These are phyloP conservation scores for Apiospora phragmitis DNA, from an alignment of 2,329 filamentous ascomycete genomes.

Conservation along the genomic window DNA sequence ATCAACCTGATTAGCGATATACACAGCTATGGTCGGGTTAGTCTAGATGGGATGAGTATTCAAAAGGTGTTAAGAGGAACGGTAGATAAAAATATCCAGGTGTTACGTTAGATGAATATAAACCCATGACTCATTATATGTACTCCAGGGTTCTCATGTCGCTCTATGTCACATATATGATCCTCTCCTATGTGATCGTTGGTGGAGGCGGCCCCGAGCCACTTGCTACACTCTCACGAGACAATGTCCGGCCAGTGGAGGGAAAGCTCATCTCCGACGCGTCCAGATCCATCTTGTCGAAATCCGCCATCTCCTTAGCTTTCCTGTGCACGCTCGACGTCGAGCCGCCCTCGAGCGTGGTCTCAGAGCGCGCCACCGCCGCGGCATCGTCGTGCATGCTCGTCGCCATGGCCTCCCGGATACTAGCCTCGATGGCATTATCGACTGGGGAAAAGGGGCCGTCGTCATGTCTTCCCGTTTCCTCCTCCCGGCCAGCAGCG, in stretches of 20 bases:
- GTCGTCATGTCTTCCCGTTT: not conserved
- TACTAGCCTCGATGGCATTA: constrained; percentile 28
- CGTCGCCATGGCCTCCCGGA: constrained; percentile 33
- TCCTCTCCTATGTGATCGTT: not conserved
- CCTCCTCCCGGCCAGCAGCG: not conserved
- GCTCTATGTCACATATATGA: not conserved
- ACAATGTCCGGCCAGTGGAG: not conserved
- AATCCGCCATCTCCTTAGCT: constrained; percentile 23
- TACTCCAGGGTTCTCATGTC: not conserved
- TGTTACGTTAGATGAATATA: not conserved
- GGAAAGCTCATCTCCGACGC: not conserved
- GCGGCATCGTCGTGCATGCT: constrained; percentile 21
- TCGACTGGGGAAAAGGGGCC: constrained; percentile 20
- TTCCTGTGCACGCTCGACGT: constrained; percentile 17
- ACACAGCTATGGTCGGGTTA: not conserved
- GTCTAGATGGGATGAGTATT: not conserved
- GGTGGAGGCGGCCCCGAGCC: not conserved
- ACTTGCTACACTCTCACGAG: not conserved
- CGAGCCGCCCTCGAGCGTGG: constrained; percentile 2
- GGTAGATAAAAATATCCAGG: not conserved
- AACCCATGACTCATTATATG: constrained; percentile 9
- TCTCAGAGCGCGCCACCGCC: constrained; percentile 10
- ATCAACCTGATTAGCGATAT: not conserved
- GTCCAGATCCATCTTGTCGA: constrained; percentile 2
- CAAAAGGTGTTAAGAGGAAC: not conserved